Base-by-base conservation (phyloP, 495 filamentous ascomycete species). In the Xylaria acuta region DNA sequence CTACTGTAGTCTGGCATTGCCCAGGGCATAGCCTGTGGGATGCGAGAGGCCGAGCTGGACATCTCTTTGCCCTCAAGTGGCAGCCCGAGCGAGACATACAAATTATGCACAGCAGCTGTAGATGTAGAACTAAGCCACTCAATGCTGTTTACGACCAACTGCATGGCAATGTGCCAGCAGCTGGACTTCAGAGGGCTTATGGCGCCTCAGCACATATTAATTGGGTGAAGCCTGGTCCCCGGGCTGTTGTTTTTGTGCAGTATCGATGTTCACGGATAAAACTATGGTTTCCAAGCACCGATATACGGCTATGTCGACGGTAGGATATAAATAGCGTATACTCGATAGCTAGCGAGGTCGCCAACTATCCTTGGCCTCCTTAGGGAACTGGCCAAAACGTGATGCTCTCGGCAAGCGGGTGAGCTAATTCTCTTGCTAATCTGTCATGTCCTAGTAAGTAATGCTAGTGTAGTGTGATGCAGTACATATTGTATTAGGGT, bases 141-240 rank as follows among this genome's bases (percentile, higher is more conserved):
- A 7, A 51, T n/a, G 36, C 68, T 64, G 58, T 71, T 71, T 71
- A 43, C 38, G 69, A 64, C 69, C 59, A n/a, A 41, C 69, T 71
- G 69, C 69, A 71, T 71, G 49, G 20, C 16, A 22, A 45, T 11
- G 14, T 34, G 40, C 67, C 53, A 47, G 14, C 4, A 69, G 67
- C 67, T 59, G 53, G 40, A 36, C 67, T n/a, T 60, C n/a, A n/a
- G 67, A 47, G 1, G 18, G 25, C 36, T 47, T 60, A 71, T 64
- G 36, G 69, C 45, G 69, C 40, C 34, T 47, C 16, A 64, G 34
- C 59, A 64, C 32, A 53, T 45, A 51, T 45, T 51, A 45, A 18
- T 38, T 25, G 38, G n/a, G 34, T 27, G 20, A 54, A 56, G 36
- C 36, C 27, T 41, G 36, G 47, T 27, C 9, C 11, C 51, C 8